Percentiles rank a stretch among this genome's conserved stretches.
Conservation (phyloP, 1,139 yeast genomes). For the Taphrina pruni region DNA sequence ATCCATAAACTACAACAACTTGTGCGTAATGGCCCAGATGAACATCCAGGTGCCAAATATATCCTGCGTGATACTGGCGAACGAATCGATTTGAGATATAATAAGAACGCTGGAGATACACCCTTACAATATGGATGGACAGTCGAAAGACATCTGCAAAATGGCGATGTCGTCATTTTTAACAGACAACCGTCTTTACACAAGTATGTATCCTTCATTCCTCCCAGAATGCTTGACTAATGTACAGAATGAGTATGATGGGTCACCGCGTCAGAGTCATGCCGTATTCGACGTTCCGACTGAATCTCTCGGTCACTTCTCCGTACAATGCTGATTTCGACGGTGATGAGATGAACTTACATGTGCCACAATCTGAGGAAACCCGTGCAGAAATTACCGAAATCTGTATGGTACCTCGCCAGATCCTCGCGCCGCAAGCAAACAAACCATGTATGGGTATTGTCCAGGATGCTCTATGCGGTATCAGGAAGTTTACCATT, state of each 20-base stretch:
- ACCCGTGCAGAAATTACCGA: slow-evolving; percentile 95
- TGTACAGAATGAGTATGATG: slow-evolving; percentile 88
- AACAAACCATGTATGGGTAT: slow-evolving; percentile 99
- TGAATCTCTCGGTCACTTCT: slow-evolving; percentile 94
- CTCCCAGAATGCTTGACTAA: not conserved
- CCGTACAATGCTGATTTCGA: slow-evolving; percentile 99
- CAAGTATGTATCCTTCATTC: slow-evolving; percentile 55
- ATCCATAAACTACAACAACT: slow-evolving; percentile 89
- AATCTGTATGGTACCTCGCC: slow-evolving; percentile 94
- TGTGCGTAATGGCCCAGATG: slow-evolving; percentile 97
- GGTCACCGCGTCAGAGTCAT: slow-evolving; percentile 98
- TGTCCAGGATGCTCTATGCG: slow-evolving; percentile 98
- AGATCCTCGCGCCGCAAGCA: slow-evolving; percentile 97
- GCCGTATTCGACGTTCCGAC: slow-evolving; percentile 98
- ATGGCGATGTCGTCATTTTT: slow-evolving; percentile 94
- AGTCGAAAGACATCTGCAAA: slow-evolving; percentile 97
- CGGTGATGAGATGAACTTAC: slow-evolving; percentile 99
- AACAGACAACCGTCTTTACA: slow-evolving; percentile 99
- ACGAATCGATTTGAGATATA: slow-evolving; percentile 94
- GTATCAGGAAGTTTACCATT: slow-evolving; percentile 91
- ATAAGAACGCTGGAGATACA: slow-evolving; percentile 97
- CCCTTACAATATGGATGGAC: slow-evolving; percentile 99
- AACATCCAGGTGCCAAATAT: slow-evolving; percentile 99
- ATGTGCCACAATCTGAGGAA: slow-evolving; percentile 98
- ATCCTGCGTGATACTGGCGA: slow-evolving; percentile 98